Base-by-base conservation (phyloP, 2,329 filamentous ascomycete genomes). In the Fusarium nanum region DNA sequence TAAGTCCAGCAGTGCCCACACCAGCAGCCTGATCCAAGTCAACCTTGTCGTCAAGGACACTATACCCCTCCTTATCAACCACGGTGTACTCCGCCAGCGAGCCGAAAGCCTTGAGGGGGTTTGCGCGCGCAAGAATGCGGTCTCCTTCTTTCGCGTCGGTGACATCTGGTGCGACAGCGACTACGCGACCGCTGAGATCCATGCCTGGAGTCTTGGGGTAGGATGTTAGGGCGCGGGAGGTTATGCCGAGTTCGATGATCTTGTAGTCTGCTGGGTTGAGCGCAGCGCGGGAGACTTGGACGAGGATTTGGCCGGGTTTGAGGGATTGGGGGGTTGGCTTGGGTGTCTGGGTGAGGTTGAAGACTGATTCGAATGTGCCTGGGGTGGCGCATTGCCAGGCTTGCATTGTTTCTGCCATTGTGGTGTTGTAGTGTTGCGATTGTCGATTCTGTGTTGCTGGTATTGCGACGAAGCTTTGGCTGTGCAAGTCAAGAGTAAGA, bases 201-300 rank as follows among this genome's bases (percentile, higher is more conserved):
- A 83, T 80, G 20, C 83, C 83, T 0, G 83, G 83, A 2, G 79
- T 83, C 20, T 81, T 81, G 23, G 86, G 85, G 60, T 75, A 79
- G 10, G 68, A 55, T 0, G 75, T 48, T 5, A 77, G 30, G 13
- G 68, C 69, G 23, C 79, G 78, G 7, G 82, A 76, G 34, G 81
- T 68, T 42, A 84, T 5, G 12, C 80, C 80, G 6, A 83, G 58
- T 52, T 83, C 81, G n/a, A 78, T 72, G 7, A 85, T 48, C 65
- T 87, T 87, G 81, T 82, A 82, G 75, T 87, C 85, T 60, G 82
- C 81, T 0, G 84, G 85, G 72, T 87, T 87, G 34, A 85, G 74
- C 7, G 79, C 76, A 2, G 81, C 79, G 68, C 80, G 78, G 58
- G 78, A 73, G 56, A 87, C 83, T 55, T 79, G 75, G 52, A 87